Conservation (phyloP, 257 asterid species). For the Ilex aquifolium region DNA sequence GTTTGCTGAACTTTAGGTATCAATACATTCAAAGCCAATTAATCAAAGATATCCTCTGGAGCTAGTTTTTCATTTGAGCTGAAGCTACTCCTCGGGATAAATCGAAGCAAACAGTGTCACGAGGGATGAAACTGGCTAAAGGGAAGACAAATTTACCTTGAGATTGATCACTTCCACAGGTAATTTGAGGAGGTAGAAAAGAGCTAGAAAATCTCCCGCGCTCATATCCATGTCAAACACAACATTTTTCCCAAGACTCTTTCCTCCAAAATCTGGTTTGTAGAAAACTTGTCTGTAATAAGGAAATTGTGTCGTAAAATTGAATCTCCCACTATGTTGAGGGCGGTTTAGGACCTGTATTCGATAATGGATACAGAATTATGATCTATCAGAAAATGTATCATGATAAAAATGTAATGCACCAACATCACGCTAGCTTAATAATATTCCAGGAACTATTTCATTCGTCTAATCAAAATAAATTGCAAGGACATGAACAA, state of each 20-base stretch:
- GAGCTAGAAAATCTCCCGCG: slow-evolving; percentile 85
- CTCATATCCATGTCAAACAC: slow-evolving; percentile 97
- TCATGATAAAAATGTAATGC: background rate
- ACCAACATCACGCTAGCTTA: no score
- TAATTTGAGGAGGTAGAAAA: slow-evolving; percentile 68
- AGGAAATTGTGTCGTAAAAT: slow-evolving; percentile 55
- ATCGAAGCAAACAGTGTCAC: background rate
- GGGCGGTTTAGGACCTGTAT: slow-evolving; percentile 58
- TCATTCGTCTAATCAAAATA: no score
- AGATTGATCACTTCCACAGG: slow-evolving; percentile 66
- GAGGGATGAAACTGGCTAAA: background rate
- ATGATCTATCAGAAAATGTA: background rate
- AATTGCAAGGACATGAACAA: no score
- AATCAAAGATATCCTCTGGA: no score
- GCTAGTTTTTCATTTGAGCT: no score
- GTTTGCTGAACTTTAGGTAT: no score
- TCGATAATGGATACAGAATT: background rate
- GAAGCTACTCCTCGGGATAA: no score
- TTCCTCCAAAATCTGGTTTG: slow-evolving; percentile 51
- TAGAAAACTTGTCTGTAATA: slow-evolving; percentile 36
- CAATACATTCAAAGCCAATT: background rate
- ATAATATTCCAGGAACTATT: no score
- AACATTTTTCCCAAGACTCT: slow-evolving; percentile 48
- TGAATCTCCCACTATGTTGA: slow-evolving; percentile 56
- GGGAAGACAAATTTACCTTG: slow-evolving; percentile 36